Base-by-base conservation (phyloP, 2,329 filamentous ascomycete species). In the Fusarium sp. region DNA sequence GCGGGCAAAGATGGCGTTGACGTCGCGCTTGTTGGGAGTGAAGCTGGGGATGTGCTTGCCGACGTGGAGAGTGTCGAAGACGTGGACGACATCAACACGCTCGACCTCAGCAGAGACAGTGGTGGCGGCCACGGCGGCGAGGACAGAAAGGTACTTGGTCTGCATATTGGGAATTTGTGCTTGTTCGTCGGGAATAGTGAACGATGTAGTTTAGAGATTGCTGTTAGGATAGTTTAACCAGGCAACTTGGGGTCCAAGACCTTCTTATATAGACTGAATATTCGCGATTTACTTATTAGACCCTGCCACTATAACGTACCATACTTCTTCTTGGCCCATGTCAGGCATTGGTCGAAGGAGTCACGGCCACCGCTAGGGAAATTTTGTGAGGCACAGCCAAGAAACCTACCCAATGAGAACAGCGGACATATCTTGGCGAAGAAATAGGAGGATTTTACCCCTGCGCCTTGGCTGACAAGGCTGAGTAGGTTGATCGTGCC, bases 61-160 rank as follows among this genome's bases (percentile, higher is more conserved):
- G 33, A 68, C 49, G 18, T 70, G 58, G 10, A 70, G 66, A 20
- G 53, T 54, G 57, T 69, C 46, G 11, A 70, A 28, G 57, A 68
- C 49, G 53, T 68, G 66, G 15, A 69, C 53, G 15, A 69, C 66
- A 1, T 69, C 57, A 17, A 69, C 63, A 0, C 24, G 44, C 28
- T 59, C 17, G 31, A 70, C 50, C 5, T 53, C 11, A 18, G 52
- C 58, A 10, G 43, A 58, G 18, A 45, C 63, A 6, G 43, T 31
- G 9, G 53, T 43, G 22, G 46, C 62, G 34, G 67, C 67, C 13
- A 53, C 34, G 15, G 63, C 67, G 36, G 63, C 63, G 10, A 69
- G 43, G 15, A 68, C 11, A 11, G 61, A 20, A 34, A 69, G 49
- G 15, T 45, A 58, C 7, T 55, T 43, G 52, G 49, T 10, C 10